phyloP scores from a whole-genome alignment of 23 red algal genomes.

The Gracilaria domingensis region DNA sequence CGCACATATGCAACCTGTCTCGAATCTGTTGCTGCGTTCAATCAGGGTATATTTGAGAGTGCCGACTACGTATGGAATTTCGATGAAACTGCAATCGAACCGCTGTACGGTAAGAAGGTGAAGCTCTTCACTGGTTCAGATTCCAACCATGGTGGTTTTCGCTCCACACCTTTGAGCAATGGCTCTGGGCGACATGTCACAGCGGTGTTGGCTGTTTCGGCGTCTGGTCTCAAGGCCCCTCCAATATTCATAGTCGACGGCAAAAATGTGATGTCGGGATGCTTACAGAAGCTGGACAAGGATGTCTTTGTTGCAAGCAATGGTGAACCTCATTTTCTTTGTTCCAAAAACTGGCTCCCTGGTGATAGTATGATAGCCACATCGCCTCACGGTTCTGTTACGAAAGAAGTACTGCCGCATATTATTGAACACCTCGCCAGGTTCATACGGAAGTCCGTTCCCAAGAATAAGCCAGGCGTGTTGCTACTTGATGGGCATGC shows the following conservation, averaged over 20 bases:
- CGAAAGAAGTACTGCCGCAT: not conserved
- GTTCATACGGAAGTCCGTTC: slow-evolving; percentile 16
- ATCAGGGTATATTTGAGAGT: slow-evolving; percentile 1
- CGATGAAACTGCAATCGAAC: slow-evolving; percentile 39
- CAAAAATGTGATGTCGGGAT: not conserved
- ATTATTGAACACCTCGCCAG: slow-evolving; percentile 22
- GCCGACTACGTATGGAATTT: slow-evolving; percentile 21
- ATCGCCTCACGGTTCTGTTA: slow-evolving; percentile 5
- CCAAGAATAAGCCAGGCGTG: not conserved
- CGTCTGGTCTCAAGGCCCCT: not conserved
- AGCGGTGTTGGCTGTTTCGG: not conserved
- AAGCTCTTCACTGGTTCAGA: not conserved
- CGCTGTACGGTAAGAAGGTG: not conserved
- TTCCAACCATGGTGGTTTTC: not conserved
- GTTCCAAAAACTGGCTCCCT: too few species aligned
- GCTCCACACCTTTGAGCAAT: not conserved
- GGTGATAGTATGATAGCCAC: too few species aligned
- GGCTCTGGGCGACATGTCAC: too few species aligned
- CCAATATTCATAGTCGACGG: slow-evolving; percentile 35
- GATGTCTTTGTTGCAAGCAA: not conserved
- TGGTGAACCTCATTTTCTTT: too few species aligned
- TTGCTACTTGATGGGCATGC: slow-evolving; percentile 26
- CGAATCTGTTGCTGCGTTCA: not conserved
- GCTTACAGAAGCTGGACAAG: too few species aligned
- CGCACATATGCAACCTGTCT: not conserved